phyloP scores from a whole-genome alignment of 371 early-diverging fungal genomes.

The Funneliformis caledonium region DNA sequence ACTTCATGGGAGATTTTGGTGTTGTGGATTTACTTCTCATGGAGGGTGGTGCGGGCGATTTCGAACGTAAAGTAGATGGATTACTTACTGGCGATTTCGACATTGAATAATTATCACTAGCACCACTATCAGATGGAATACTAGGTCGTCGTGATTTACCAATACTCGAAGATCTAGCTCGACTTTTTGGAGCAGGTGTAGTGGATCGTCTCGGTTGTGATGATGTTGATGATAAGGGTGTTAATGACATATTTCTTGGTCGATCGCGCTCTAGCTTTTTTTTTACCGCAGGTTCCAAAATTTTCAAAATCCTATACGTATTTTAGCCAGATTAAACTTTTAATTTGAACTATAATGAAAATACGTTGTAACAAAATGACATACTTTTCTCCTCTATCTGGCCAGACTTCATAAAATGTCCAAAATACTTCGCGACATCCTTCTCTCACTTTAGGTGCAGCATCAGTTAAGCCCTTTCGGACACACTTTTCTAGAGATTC shows the following conservation, averaged over 20 bases:
- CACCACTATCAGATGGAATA: neutral
- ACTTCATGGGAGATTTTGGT: neutral
- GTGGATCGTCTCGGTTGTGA: constrained; percentile 10
- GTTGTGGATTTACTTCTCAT: constrained; percentile 5
- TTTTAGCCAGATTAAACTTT: neutral
- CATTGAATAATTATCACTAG: neutral
- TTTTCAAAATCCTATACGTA: constrained; percentile 41
- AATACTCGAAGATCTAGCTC: constrained; percentile 12
- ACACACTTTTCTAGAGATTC: constrained; percentile 45
- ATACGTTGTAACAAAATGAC: constrained; percentile 21
- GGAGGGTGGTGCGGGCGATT: constrained; percentile 29
- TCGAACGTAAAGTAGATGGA: neutral
- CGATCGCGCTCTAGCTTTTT: constrained; percentile 41
- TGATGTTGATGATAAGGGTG: neutral
- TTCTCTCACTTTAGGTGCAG: constrained; percentile 48
- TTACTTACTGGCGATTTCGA: neutral
- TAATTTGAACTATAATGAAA: neutral
- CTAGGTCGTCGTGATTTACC: constrained; percentile 6
- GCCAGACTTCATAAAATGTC: constrained; percentile 45
- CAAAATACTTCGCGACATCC: constrained; percentile 46
- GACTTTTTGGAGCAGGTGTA: neutral
- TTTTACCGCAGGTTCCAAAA: constrained; percentile 44
- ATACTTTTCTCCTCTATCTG: constrained; percentile 48
- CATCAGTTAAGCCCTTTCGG: constrained; percentile 50
- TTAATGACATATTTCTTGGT: neutral